Evolutionary conservation across 2,329 filamentous ascomycete genomes (phyloP).

Genomic region (Aspergillus persii): DNA sequence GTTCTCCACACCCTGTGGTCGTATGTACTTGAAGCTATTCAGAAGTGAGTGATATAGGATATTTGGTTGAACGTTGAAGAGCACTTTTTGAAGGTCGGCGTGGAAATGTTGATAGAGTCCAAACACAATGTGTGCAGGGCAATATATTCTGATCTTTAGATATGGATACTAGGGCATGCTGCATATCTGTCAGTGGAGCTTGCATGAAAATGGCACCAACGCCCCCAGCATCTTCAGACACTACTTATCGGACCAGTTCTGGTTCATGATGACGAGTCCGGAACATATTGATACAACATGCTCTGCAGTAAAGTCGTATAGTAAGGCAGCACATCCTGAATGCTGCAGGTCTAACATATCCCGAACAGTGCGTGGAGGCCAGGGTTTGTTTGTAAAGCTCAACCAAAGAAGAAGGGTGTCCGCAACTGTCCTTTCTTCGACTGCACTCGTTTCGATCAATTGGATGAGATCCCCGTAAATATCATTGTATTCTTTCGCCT

Average conservation of each 20-base stretch:
- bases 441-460: background rate
- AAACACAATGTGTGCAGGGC: too few relatives aligned
- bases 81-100: too few relatives aligned
- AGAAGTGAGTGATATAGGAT: too few relatives aligned
- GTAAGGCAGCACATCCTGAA: background rate
- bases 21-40: too few relatives aligned
- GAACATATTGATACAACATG: background rate
- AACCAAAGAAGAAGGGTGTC: background rate
- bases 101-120: too few relatives aligned
- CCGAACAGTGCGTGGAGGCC: background rate
- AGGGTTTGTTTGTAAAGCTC: background rate
- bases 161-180: too few relatives aligned
- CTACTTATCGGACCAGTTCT: background rate
- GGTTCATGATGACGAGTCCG: background rate
- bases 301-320: background rate
- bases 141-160: too few relatives aligned
- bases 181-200: too few relatives aligned
- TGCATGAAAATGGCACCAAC: too few relatives aligned
- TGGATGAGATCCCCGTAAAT: background rate
- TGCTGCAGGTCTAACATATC: background rate
- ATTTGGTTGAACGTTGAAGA: too few relatives aligned
- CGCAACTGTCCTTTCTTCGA: background rate
- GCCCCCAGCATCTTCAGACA: too few relatives aligned
- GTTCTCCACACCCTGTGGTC: too few relatives aligned
- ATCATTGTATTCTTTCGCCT: background rate